phyloP scores from a whole-genome alignment of 108 stramenopile genomes.

The Skeletonema tropicum region DNA sequence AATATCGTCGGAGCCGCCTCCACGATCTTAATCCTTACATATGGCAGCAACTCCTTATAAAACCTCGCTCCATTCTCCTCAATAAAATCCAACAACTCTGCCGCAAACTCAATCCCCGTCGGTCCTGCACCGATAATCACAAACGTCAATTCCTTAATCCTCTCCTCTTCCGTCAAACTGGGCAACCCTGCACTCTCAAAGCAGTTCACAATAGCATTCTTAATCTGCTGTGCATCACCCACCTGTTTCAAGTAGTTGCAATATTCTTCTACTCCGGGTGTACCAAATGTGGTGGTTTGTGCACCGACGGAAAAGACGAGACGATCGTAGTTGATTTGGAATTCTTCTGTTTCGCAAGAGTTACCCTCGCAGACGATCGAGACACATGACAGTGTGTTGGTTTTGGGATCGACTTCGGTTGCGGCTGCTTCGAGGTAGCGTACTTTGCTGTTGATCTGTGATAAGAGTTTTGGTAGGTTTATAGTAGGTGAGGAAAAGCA shows the following conservation, averaged over 20 bases:
- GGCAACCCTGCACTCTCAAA: slow-evolving; percentile 97
- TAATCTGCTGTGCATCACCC: slow-evolving; percentile 81
- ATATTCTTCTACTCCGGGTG: slow-evolving; percentile 91
- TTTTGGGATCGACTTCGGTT: slow-evolving; percentile 69
- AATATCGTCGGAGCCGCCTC: slow-evolving; percentile 89
- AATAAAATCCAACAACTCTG: slow-evolving; percentile 94
- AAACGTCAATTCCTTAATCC: slow-evolving; percentile 76
- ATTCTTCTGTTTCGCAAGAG: slow-evolving; percentile 86
- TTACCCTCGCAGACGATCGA: slow-evolving; percentile 93
- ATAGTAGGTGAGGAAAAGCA: too few species aligned
- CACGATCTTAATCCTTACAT: slow-evolving; percentile 91
- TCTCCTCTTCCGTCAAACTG: slow-evolving; percentile 71
- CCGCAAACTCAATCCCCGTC: slow-evolving; percentile 93
- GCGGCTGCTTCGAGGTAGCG: slow-evolving; percentile 90
- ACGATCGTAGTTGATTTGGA: slow-evolving; percentile 84
- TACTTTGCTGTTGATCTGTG: slow-evolving; percentile 76
- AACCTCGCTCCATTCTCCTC: slow-evolving; percentile 91
- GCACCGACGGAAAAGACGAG: slow-evolving; percentile 91
- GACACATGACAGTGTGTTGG: slow-evolving; percentile 76
- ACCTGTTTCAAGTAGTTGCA: slow-evolving; percentile 93
- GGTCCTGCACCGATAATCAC: slow-evolving; percentile 95
- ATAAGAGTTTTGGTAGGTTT: background rate
- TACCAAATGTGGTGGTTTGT: slow-evolving; percentile 94
- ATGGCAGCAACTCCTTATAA: slow-evolving; percentile 83
- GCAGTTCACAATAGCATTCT: slow-evolving; percentile 90